Evolutionary conservation across 2,329 filamentous ascomycete genomes (phyloP), one percentile per base, ranked within the genome.

Genomic region (Allantophomopsis cytisporea): DNA sequence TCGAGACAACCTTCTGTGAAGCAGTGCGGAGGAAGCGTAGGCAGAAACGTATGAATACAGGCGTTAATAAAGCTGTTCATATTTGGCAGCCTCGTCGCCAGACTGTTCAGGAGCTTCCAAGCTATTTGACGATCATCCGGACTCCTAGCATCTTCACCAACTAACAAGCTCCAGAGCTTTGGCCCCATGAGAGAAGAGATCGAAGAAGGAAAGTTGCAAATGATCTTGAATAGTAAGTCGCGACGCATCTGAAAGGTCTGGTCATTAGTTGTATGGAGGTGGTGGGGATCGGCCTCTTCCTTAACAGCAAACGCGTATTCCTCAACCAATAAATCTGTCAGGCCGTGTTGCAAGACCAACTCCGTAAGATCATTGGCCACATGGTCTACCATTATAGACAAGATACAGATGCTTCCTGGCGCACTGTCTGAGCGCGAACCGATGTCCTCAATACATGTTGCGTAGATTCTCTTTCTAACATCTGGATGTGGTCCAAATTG

Each of bases 371-470:
- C 76, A 7, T 59, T 60, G 3, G 50, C 50, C 31, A 69, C 52
- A 31, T 67, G 59, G 7, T 62, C 60, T n/a, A 71, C 60, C 14
- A 74, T 54, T 35, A 66, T 59, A 38, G 55, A 61, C 36, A 86
- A 61, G 13, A 77, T 78, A 52, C 76, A 80, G 15, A 88, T 68
- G 48, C 83, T 91, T 1, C 85, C 85, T 6, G 83, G 69, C 1
- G 80, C 76, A 12, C 76, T 80, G 8, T 61, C 45, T 2, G 77
- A 79, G 54, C 70, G 76, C 16, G 67, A 61, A 2, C 69, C 64
- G 35, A 93, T 78, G 49, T 89, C 80, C 35, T 68, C 50, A 36
- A 87, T 67, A 54, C 84, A 91, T 39, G 69, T 68, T 36, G 66
- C 56, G 46, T 81, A 83, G 13, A 91, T 73, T 15, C 67, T 62